Conservation (phyloP, 2,329 filamentous ascomycete species). For the Sporothrix phasma region DNA sequence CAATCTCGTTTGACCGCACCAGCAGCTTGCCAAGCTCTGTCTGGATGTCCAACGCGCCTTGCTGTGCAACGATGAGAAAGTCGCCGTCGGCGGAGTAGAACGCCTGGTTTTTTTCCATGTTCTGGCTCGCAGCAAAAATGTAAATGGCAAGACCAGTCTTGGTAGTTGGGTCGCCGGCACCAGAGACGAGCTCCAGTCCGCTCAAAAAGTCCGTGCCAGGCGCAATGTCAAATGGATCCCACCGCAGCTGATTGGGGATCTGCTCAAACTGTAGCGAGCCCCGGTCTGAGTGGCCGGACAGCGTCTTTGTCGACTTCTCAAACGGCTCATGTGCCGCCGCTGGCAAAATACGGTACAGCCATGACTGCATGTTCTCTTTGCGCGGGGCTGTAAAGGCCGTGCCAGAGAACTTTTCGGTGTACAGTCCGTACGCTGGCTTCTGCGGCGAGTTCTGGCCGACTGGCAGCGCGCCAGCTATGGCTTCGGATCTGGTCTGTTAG, state of each 20-base stretch:
- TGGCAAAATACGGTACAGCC: slow-evolving; percentile 61
- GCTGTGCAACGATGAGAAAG: slow-evolving; percentile 64
- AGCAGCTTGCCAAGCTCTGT: slow-evolving; percentile 67
- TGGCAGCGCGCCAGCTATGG: slow-evolving; percentile 66
- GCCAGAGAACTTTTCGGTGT: slow-evolving; percentile 69
- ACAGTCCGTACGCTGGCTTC: slow-evolving; percentile 67
- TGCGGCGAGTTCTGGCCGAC: slow-evolving; percentile 73
- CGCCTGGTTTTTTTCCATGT: slow-evolving; percentile 63
- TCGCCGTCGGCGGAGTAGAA: slow-evolving; percentile 83
- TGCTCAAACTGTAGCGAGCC: slow-evolving; percentile 43
- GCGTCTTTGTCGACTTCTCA: slow-evolving; percentile 22
- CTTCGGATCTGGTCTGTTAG: slow-evolving; percentile 52
- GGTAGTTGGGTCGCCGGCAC: slow-evolving; percentile 66
- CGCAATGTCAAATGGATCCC: slow-evolving; percentile 62
- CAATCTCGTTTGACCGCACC: slow-evolving; percentile 69
- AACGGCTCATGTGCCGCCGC: slow-evolving; percentile 52
- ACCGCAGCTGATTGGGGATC: slow-evolving; percentile 72
- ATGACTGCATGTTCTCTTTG: slow-evolving; percentile 58
- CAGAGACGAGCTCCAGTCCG: slow-evolving; percentile 54
- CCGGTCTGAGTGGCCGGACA: slow-evolving; percentile 24
- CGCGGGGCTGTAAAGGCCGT: slow-evolving; percentile 62
- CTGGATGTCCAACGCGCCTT: slow-evolving; percentile 63
- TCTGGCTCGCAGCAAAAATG: slow-evolving; percentile 67
- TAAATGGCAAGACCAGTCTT: slow-evolving; percentile 77
- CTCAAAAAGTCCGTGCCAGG: slow-evolving; percentile 40